These are phyloP conservation scores for Carex scoparia DNA, from an alignment of 176 grass and related monocot species.

Conservation along the genomic window DNA sequence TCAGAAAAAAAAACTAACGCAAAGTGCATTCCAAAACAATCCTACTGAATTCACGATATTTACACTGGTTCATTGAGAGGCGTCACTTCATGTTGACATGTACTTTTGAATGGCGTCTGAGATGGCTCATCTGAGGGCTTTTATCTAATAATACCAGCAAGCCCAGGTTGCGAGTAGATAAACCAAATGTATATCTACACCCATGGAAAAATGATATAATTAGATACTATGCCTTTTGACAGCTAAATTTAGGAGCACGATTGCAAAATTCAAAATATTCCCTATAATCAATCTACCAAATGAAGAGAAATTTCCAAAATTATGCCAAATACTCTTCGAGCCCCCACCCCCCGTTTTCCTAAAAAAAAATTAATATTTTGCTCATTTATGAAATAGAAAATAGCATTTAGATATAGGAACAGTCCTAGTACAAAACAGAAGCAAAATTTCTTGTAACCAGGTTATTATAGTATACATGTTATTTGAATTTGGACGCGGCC, in stretches of 20 bases:
- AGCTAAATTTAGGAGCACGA: background rate
- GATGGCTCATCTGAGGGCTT: conserved; percentile 14
- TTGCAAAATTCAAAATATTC: conserved; percentile 1
- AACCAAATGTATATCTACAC: conserved; percentile 26
- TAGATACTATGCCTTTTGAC: background rate
- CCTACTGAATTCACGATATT: conserved; percentile 13
- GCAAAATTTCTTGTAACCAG: background rate
- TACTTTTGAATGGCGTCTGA: conserved; percentile 15
- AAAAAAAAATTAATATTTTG: background rate
- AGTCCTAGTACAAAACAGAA: background rate
- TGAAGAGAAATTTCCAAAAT: background rate
- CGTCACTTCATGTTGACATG: conserved; percentile 7
- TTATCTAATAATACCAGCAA: conserved; percentile 27
- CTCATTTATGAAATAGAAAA: background rate
- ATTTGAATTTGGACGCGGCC: background rate
- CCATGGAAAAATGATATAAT: background rate
- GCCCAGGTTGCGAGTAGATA: conserved; percentile 8
- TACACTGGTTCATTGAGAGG: background rate
- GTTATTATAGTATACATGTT: background rate
- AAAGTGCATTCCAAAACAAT: conserved; percentile 12
- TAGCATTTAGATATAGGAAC: background rate
- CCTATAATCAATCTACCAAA: background rate
- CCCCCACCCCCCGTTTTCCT: background rate
- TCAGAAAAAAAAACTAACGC: background rate
- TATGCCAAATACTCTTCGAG: no score